These are phyloP conservation scores for Pseudozyma sp. DNA, from an alignment of 1,284 basidiomycete genomes.

Conservation along the genomic window DNA sequence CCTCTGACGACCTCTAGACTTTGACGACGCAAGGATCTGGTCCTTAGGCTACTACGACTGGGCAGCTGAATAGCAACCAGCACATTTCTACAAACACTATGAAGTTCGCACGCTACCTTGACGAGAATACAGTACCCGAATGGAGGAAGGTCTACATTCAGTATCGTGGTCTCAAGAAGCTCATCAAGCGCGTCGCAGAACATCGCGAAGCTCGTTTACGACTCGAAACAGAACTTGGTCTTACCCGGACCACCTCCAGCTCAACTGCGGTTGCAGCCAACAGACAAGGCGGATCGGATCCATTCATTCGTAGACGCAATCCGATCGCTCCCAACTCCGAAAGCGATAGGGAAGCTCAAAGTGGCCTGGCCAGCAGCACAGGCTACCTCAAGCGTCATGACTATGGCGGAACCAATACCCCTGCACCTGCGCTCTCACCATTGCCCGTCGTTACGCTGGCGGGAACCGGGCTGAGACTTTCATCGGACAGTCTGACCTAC, in stretches of 20 bases:
- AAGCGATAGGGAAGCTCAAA: conserved; percentile 8
- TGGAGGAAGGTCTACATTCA: conserved; percentile 68
- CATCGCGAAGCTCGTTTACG: conserved; percentile 42
- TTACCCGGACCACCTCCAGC: conserved; percentile 22
- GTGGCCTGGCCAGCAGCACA: conserved; percentile 19
- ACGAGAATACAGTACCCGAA: conserved; percentile 65
- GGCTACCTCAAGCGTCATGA: conserved; percentile 31
- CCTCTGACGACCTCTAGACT: no score
- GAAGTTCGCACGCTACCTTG: conserved; percentile 62
- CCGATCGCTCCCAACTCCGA: neutral
- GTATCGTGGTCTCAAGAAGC: conserved; percentile 69
- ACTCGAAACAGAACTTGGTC: conserved; percentile 16
- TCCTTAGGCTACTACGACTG: no score
- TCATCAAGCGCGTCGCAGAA: conserved; percentile 67
- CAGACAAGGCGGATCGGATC: conserved; percentile 7
- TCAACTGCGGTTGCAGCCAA: conserved; percentile 14
- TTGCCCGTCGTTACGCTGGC: conserved; percentile 39
- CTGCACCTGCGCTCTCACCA: conserved; percentile 7
- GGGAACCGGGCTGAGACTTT: conserved; percentile 41
- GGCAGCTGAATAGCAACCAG: no score
- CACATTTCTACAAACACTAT: conserved; percentile 13
- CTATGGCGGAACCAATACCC: conserved; percentile 26
- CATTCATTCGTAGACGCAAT: conserved; percentile 15
- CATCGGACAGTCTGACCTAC: conserved; percentile 17
- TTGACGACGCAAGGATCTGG: no score